phyloP scores from a whole-genome alignment of 495 filamentous ascomycete species.

The Pseudoneurospora amorphoporcata region DNA sequence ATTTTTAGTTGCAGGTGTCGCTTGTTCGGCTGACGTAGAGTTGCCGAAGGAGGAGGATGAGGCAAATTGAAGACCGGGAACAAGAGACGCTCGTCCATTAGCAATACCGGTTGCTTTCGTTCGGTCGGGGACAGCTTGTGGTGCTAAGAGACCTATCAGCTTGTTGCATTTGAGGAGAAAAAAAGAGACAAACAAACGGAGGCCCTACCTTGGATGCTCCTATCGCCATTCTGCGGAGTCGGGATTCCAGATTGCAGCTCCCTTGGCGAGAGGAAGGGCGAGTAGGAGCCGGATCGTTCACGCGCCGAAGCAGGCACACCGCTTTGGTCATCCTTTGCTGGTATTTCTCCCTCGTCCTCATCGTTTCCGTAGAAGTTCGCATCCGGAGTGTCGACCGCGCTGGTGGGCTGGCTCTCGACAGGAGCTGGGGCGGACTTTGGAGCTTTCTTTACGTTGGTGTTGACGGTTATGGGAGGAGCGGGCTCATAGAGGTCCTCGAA shows the following conservation, averaged over 20 bases:
- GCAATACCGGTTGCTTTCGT: not conserved
- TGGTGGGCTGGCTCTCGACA: constrained; percentile 9
- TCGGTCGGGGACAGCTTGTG: not conserved
- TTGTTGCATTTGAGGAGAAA: not conserved
- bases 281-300: constrained; percentile 42
- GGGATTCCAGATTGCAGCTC: constrained; percentile 25
- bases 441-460: not conserved
- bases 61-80: not conserved
- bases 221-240: constrained; percentile 5
- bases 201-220: not conserved
- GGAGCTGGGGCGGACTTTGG: constrained; percentile 1
- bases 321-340: not conserved
- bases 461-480: constrained; percentile 7
- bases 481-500: constrained; percentile 39
- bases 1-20: not conserved
- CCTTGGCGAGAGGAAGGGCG: constrained; percentile 39
- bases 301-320: constrained; percentile 12
- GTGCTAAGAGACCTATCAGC: not conserved
- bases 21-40: not conserved
- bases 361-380: constrained; percentile 21
- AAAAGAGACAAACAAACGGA: not conserved
- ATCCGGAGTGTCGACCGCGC: constrained; percentile 18
- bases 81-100: not conserved
- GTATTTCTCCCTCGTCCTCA: constrained; percentile 15
- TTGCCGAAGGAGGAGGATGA: not conserved